Percentiles rank a stretch among this genome's conserved stretches.
Conservation (phyloP, 2,329 filamentous ascomycete genomes). For the Bipolaris gigantea region DNA sequence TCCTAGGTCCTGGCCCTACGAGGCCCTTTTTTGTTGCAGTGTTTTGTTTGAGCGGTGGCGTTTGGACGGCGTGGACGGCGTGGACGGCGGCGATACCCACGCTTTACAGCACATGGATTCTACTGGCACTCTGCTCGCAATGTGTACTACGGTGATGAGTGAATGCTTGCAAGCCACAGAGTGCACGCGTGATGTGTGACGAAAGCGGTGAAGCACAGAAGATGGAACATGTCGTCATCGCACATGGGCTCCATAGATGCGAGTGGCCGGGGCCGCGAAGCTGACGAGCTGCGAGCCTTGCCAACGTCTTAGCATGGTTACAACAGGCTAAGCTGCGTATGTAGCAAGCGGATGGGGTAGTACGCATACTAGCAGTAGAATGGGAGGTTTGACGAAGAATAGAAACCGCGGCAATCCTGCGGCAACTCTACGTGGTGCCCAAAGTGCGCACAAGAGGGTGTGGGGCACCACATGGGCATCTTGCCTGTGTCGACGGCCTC, state of each 20-base stretch:
- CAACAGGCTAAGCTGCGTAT: constrained; percentile 14
- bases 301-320: constrained; percentile 19
- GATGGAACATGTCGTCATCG: constrained; percentile 22
- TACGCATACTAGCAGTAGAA: neutral
- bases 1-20: too few species aligned
- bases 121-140: neutral
- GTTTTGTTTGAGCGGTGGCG: constrained; percentile 1
- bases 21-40: neutral
- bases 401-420: neutral
- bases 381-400: neutral
- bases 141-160: neutral
- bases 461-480: neutral
- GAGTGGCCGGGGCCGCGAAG: constrained; percentile 9
- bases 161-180: constrained; percentile 1
- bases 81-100: constrained; percentile 5
- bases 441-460: neutral
- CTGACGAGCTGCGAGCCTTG: constrained; percentile 9
- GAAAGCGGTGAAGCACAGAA: constrained; percentile 20
- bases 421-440: neutral
- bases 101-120: neutral
- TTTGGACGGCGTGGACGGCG: constrained; percentile 1
- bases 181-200: constrained; percentile 10
- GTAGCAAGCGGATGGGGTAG: neutral
- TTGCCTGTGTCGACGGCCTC: too few species aligned
- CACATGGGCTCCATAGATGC: constrained; percentile 7